Conservation (phyloP, 768 basidiomycete genomes). For the Tulasnella sp. region DNA sequence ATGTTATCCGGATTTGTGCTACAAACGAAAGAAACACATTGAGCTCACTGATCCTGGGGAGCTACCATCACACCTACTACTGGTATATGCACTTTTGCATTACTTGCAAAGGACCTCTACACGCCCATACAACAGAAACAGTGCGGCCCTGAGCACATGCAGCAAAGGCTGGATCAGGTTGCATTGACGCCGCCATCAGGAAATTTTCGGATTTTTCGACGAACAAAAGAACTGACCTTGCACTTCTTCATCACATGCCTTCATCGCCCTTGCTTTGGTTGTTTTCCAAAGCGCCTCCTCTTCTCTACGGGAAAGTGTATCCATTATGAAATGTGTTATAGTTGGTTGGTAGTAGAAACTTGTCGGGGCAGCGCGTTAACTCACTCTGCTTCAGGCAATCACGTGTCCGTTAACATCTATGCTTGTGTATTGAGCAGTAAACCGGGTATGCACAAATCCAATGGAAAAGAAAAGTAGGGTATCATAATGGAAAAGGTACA, state of each 20-base stretch:
- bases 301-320: conserved; percentile 74
- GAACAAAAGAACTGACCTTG: conserved; percentile 60
- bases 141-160: conserved; percentile 71
- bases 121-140: conserved; percentile 76
- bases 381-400: too few relatives aligned
- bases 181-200: neutral
- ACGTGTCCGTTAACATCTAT: too few relatives aligned
- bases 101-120: conserved; percentile 49
- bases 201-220: neutral
- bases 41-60: neutral
- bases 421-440: too few relatives aligned
- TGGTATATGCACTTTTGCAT: conserved; percentile 70
- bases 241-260: conserved; percentile 62
- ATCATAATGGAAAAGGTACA: too few relatives aligned
- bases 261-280: conserved; percentile 64
- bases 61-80: conserved; percentile 41
- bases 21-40: neutral
- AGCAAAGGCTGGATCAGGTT: conserved; percentile 52
- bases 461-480: too few relatives aligned
- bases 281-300: conserved; percentile 76
- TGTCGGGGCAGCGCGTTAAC: too few relatives aligned
- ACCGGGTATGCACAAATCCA: too few relatives aligned
- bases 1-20: conserved; percentile 18
- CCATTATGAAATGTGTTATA: too few relatives aligned
- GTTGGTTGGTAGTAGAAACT: too few relatives aligned